phyloP scores from a whole-genome alignment of 352 stramenopile species.

The Globisporangium spinosum region DNA sequence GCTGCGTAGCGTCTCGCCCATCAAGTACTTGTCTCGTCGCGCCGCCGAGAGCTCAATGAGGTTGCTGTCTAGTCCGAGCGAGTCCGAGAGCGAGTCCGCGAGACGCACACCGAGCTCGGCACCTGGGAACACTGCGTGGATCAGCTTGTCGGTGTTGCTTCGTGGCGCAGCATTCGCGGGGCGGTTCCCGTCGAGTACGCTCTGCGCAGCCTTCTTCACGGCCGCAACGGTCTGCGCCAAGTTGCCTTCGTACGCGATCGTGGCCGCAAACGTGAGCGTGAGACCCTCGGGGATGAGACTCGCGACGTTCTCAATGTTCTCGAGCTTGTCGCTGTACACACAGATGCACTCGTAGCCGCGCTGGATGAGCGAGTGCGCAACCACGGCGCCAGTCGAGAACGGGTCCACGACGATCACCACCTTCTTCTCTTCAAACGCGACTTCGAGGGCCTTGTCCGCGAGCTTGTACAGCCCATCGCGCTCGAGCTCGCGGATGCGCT shows the following conservation, averaged over 20 bases:
- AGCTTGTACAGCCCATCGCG: slow-evolving; percentile 61
- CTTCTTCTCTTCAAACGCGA: slow-evolving; percentile 31
- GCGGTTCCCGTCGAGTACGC: slow-evolving; percentile 24
- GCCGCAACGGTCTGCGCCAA: slow-evolving; percentile 45
- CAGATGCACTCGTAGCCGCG: slow-evolving; percentile 90
- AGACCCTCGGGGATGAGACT: slow-evolving; percentile 76
- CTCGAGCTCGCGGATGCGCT: slow-evolving; percentile 82
- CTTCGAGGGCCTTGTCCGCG: slow-evolving; percentile 11
- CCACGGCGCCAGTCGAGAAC: slow-evolving; percentile 93
- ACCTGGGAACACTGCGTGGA: slow-evolving; percentile 88
- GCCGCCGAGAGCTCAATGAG: slow-evolving; percentile 64
- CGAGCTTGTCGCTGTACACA: slow-evolving; percentile 79
- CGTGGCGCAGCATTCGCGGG: slow-evolving; percentile 8
- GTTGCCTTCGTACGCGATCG: slow-evolving; percentile 60
- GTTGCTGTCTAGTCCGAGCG: slow-evolving; percentile 86
- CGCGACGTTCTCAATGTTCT: slow-evolving; percentile 81
- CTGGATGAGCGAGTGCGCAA: slow-evolving; percentile 89
- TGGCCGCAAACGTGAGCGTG: slow-evolving; percentile 72
- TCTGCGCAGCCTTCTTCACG: slow-evolving; percentile 38
- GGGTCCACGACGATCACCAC: slow-evolving; percentile 93
- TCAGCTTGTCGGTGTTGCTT: slow-evolving; percentile 28
- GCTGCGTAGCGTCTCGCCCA: slow-evolving; percentile 82
- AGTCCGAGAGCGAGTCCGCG: slow-evolving; percentile 85
- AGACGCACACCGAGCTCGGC: slow-evolving; percentile 92
- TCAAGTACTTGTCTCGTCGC: slow-evolving; percentile 80